phyloP scores from a whole-genome alignment of 73 alveolate genomes.

The Stentor roeselii region DNA sequence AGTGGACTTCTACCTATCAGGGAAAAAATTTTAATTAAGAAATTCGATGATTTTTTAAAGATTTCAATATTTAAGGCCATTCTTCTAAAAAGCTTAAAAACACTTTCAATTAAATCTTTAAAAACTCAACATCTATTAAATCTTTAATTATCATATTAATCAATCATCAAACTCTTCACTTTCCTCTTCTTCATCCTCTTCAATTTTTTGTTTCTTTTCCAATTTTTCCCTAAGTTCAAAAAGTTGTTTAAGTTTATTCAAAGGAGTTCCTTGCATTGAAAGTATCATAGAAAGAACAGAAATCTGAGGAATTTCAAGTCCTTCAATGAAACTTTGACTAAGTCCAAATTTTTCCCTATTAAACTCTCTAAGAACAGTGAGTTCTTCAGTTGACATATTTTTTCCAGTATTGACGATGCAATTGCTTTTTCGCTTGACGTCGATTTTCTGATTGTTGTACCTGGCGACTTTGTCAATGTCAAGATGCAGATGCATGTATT shows the following conservation, averaged over 20 bases:
- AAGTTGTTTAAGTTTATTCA: conserved; percentile 6
- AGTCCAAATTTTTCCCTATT: not conserved
- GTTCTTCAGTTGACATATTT: conserved; percentile 57
- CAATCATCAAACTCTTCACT: no score
- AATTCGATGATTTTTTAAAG: no score
- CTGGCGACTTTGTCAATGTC: conserved; percentile 56
- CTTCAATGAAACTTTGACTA: not conserved
- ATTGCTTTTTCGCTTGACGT: conserved; percentile 64
- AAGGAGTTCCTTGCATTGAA: conserved; percentile 25
- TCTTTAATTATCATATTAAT: no score
- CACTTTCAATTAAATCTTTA: no score
- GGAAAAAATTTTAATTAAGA: no score
- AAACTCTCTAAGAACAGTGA: conserved; percentile 9
- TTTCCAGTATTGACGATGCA: conserved; percentile 79
- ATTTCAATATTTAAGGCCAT: no score
- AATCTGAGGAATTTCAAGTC: conserved; percentile 11
- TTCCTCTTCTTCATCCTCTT: no score
- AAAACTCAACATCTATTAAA: no score
- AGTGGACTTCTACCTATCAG: no score
- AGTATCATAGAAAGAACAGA: conserved; percentile 8
- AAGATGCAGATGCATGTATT: conserved; percentile 73
- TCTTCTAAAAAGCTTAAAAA: no score
- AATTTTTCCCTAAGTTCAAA: not conserved
- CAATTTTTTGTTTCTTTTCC: not conserved
- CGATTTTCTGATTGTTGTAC: conserved; percentile 54